Conservation (phyloP, 345 rosid genomes). For the rapeseed (Brassica napus) region Da-Ae NC_063435.1:27988501-27989000, state of each 20-base stretch:
- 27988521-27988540: neutral
- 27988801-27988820: neutral
- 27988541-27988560: constrained; percentile 8
- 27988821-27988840: neutral
- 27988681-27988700: neutral
- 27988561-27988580: constrained; percentile 3
- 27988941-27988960: neutral
- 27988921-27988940: neutral
- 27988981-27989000: neutral
- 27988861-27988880: neutral
- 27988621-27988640: constrained; percentile 1
- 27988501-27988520: no score
- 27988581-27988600: neutral
- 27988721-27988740: neutral
- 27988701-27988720: neutral
- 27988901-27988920: neutral
- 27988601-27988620: neutral
- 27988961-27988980: neutral
- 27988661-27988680: neutral
- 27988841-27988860: neutral
- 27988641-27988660: neutral
- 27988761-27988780: neutral
- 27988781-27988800: neutral
- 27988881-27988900: no score
- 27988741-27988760: neutral